Evolutionary conservation across 176 grass and related monocot genomes (phyloP).

Genomic region (Bromus sterilis): DNA sequence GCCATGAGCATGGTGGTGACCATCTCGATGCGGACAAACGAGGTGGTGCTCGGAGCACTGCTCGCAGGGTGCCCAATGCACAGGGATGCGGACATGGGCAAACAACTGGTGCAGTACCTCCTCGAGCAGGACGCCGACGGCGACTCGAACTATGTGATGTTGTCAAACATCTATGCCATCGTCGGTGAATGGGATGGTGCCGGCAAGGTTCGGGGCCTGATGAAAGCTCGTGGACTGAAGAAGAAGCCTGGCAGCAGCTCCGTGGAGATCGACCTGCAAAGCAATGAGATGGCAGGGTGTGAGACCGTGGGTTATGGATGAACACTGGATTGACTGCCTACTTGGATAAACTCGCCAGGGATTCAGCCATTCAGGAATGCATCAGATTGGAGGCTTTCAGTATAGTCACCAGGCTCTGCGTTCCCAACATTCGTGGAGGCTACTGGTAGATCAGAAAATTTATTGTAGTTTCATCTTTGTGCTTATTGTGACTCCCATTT

Average conservation of each 20-base stretch:
- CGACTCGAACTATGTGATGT: constrained; percentile 54
- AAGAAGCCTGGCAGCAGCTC: constrained; percentile 50
- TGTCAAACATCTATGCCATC: constrained; percentile 68
- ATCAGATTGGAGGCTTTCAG: not conserved
- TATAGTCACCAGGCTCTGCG: no score
- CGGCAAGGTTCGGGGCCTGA: constrained; percentile 35
- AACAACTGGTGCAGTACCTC: constrained; percentile 55
- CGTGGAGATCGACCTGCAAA: constrained; percentile 46
- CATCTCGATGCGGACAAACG: constrained; percentile 57
- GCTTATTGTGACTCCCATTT: no score
- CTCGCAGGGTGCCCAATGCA: constrained; percentile 53
- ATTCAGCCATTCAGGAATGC: not conserved
- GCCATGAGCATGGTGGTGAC: constrained; percentile 30
- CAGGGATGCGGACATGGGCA: constrained; percentile 34
- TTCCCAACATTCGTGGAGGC: not conserved
- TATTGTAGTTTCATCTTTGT: no score
- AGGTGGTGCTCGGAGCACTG: constrained; percentile 69
- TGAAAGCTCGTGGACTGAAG: constrained; percentile 49
- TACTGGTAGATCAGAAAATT: no score
- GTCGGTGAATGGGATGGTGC: constrained; percentile 47
- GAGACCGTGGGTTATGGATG: not conserved
- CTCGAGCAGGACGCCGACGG: constrained; percentile 51
- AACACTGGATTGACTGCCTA: not conserved
- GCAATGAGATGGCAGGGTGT: constrained; percentile 24
- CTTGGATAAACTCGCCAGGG: not conserved